A percentile compares a stretch with the other conserved stretches of the same genome.
Evolutionary conservation across 352 stramenopile genomes (phyloP).

Genomic region (Phytopythium aichiense): DNA sequence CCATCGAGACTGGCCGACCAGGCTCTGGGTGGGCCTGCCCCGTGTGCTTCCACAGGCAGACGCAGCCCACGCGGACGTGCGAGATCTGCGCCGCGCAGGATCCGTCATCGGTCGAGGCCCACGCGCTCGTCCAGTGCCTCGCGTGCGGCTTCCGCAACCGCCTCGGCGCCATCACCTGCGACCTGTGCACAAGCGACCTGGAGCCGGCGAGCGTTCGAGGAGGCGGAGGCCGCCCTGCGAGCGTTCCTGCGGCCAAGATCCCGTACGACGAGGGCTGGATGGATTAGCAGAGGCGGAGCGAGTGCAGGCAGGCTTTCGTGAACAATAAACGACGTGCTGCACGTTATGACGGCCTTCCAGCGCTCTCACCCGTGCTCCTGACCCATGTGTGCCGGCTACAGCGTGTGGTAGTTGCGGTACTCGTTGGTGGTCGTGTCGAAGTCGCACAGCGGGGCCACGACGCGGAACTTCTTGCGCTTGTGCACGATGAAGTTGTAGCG

Average conservation of each 20-base stretch:
- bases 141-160: slow-evolving; percentile 69
- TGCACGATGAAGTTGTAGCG: slow-evolving; percentile 80
- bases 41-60: slow-evolving; percentile 73
- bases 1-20: slow-evolving; percentile 6
- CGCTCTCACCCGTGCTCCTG: neutral
- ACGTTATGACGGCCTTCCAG: neutral
- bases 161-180: slow-evolving; percentile 29
- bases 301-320: neutral
- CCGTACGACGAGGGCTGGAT: slow-evolving; percentile 37
- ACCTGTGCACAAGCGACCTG: slow-evolving; percentile 37
- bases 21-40: slow-evolving; percentile 45
- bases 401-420: slow-evolving; percentile 69
- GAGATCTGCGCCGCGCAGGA: slow-evolving; percentile 79
- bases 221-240: neutral
- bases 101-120: slow-evolving; percentile 42
- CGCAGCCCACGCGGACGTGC: slow-evolving; percentile 32
- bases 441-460: slow-evolving; percentile 62
- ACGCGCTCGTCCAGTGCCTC: slow-evolving; percentile 53
- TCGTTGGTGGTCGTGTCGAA: slow-evolving; percentile 78
- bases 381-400: slow-evolving; percentile 2
- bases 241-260: slow-evolving; percentile 5
- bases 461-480: slow-evolving; percentile 70
- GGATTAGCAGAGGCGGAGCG: slow-evolving; percentile 9
- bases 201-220: neutral
- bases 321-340: neutral